These are phyloP conservation scores for Sugiyamaella chiloensis DNA, from an alignment of 805 yeast genomes.

Conservation along the genomic window DNA sequence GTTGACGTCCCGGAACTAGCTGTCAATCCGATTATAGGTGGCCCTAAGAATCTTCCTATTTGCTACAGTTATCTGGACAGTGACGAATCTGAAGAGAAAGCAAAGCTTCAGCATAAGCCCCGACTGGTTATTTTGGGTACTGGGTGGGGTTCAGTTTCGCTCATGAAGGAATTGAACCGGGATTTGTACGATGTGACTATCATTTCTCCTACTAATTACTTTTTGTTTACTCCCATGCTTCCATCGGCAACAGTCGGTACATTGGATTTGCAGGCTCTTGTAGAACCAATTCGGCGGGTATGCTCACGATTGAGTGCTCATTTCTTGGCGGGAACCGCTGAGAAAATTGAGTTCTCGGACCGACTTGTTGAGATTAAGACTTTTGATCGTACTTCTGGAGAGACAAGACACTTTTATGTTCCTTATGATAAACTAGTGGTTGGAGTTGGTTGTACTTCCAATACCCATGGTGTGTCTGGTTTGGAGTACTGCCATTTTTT, in stretches of 20 bases:
- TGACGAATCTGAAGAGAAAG: conserved; percentile 43
- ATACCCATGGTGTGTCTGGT: conserved; percentile 72
- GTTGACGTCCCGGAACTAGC: conserved; percentile 53
- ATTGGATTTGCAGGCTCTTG: conserved; percentile 58
- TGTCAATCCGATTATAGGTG: conserved; percentile 55
- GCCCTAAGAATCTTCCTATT: conserved; percentile 69
- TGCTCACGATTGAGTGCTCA: conserved; percentile 54
- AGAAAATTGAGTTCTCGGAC: conserved; percentile 53
- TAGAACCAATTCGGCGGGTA: conserved; percentile 61
- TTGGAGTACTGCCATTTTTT: conserved; percentile 56
- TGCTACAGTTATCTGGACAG: conserved; percentile 55
- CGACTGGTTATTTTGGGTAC: conserved; percentile 60
- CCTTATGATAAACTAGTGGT: conserved; percentile 70
- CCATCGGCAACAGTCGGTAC: conserved; percentile 74
- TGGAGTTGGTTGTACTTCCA: conserved; percentile 66
- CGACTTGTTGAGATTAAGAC: conserved; percentile 56
- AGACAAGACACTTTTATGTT: conserved; percentile 47
- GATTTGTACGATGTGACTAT: conserved; percentile 63
- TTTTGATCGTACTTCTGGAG: conserved; percentile 40
- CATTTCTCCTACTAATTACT: conserved; percentile 65
- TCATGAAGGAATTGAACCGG: conserved; percentile 49
- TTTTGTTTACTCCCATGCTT: conserved; percentile 64
- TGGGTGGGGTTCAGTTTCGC: conserved; percentile 70
- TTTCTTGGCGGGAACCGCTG: conserved; percentile 60
- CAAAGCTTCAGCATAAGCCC: conserved; percentile 40